Evolutionary conservation across 2,329 filamentous ascomycete genomes (phyloP).

Genomic region (Penicillium sp.): DNA sequence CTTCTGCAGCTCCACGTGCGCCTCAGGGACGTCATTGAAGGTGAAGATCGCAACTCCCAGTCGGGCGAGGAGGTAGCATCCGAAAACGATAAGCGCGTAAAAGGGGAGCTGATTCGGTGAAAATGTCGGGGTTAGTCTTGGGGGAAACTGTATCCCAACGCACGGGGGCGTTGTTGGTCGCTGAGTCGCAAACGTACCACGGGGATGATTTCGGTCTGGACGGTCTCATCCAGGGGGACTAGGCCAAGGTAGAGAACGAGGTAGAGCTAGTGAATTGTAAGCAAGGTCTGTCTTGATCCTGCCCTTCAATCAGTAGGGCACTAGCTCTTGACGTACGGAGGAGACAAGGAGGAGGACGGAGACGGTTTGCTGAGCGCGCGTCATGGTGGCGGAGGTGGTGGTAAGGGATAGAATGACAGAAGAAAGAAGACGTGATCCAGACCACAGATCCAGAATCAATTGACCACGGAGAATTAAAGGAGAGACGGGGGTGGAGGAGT

Average conservation of each 20-base stretch:
- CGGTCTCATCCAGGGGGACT: conserved; percentile 74
- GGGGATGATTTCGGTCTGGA: conserved; percentile 86
- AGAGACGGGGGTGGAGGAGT: conserved; percentile 19
- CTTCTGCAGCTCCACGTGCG: conserved; percentile 83
- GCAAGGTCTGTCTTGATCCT: conserved; percentile 17
- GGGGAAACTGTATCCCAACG: no score
- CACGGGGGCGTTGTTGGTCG: no score
- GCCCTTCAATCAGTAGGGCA: conserved; percentile 2
- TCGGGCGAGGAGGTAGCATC: conserved; percentile 87
- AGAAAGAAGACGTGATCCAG: conserved; percentile 10
- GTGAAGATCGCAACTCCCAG: conserved; percentile 92
- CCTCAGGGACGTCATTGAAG: conserved; percentile 93
- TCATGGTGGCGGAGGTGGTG: conserved; percentile 69
- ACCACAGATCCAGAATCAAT: conserved; percentile 12
- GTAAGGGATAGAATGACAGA: conserved; percentile 9
- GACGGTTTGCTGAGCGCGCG: conserved; percentile 89
- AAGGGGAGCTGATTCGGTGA: conserved; percentile 75
- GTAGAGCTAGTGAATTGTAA: conserved; percentile 70
- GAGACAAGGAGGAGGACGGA: conserved; percentile 85
- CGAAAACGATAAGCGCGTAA: conserved; percentile 89
- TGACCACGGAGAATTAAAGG: conserved; percentile 20
- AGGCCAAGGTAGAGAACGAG: conserved; percentile 83
- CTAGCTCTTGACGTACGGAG: conserved; percentile 67
- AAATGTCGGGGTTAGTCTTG: not conserved
- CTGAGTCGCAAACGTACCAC: conserved; percentile 69